Conservation (phyloP, 352 stramenopile genomes). For the Elongisporangium undulatum region DNA sequence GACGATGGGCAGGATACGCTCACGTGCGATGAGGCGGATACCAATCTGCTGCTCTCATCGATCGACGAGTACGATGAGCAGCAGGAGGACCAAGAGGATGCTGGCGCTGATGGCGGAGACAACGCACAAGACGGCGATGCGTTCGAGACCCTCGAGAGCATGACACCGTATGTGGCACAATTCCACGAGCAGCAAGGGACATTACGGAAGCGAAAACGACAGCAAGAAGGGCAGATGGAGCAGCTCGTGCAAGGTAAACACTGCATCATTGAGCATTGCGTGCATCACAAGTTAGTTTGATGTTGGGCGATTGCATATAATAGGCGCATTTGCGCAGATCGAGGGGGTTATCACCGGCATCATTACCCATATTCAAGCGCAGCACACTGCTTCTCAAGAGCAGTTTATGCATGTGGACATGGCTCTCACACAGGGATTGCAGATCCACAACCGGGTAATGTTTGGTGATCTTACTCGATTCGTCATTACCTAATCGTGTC, state of each 20-base stretch:
- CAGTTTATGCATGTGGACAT: background rate
- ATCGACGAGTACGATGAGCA: background rate
- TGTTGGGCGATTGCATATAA: background rate
- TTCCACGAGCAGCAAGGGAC: conserved; percentile 31
- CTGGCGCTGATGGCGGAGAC: background rate
- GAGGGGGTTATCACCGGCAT: conserved; percentile 17
- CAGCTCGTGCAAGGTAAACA: conserved; percentile 40
- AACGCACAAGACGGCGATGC: conserved; percentile 4
- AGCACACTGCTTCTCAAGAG: background rate
- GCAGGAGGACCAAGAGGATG: background rate
- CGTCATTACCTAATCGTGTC: background rate
- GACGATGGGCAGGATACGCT: conserved; percentile 21
- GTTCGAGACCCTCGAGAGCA: conserved; percentile 8
- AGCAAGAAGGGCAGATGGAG: conserved; percentile 52
- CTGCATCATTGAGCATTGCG: background rate
- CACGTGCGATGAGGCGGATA: background rate
- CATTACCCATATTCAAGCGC: conserved; percentile 5
- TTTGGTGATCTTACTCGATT: background rate
- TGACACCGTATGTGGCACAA: conserved; percentile 38
- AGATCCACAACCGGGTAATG: background rate
- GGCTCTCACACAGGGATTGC: background rate
- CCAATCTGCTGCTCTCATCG: background rate
- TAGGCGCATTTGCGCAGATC: conserved; percentile 22
- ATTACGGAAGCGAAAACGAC: conserved; percentile 44
- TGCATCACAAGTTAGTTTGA: too few species aligned